A percentile compares a stretch with the other conserved stretches of the same genome.
These are phyloP conservation scores for Pichia scutulata DNA, from an alignment of 805 yeast genomes.

Conservation along the genomic window DNA sequence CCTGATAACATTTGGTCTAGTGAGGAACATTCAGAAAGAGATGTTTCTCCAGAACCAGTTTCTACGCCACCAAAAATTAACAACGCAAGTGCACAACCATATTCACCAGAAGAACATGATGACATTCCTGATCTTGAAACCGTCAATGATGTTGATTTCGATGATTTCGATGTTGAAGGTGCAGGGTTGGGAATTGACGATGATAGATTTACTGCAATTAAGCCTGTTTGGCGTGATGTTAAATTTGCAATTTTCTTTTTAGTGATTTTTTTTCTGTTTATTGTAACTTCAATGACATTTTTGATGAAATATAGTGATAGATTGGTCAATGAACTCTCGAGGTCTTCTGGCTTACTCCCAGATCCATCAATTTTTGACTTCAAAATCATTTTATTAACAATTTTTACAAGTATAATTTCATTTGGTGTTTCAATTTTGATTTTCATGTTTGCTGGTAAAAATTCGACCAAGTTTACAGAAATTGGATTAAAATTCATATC, in stretches of 20 bases:
- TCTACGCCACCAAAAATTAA: slow-evolving; percentile 1
- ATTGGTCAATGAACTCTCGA: slow-evolving; percentile 3
- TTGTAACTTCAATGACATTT: slow-evolving; percentile 5
- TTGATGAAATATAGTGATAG: slow-evolving; percentile 4
- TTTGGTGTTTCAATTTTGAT: slow-evolving; percentile 51
- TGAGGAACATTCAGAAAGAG: not conserved
- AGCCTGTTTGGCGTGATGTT: slow-evolving; percentile 63
- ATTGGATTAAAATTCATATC: slow-evolving; percentile 62
- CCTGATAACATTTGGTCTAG: not conserved
- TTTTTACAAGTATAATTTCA: slow-evolving; percentile 55
- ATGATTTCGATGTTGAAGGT: slow-evolving; percentile 1
- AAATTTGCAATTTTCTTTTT: slow-evolving; percentile 43
- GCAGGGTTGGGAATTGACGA: slow-evolving; percentile 25
- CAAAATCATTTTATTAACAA: slow-evolving; percentile 46
- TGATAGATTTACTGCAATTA: slow-evolving; percentile 58
- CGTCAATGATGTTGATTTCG: not conserved
- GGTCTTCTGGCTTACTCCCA: not conserved
- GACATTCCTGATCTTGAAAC: not conserved
- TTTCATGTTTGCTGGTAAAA: slow-evolving; percentile 51
- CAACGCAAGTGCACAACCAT: not conserved
- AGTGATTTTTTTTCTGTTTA: slow-evolving; percentile 1
- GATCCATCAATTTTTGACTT: slow-evolving; percentile 1
- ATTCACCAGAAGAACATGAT: not conserved
- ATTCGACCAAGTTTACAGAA: slow-evolving; percentile 60
- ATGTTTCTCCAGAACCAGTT: slow-evolving; percentile 2